Percentiles rank a stretch among this genome's conserved stretches.
Conservation (phyloP, 257 asterid species). For the Thymus quinquecostatus region DNA sequence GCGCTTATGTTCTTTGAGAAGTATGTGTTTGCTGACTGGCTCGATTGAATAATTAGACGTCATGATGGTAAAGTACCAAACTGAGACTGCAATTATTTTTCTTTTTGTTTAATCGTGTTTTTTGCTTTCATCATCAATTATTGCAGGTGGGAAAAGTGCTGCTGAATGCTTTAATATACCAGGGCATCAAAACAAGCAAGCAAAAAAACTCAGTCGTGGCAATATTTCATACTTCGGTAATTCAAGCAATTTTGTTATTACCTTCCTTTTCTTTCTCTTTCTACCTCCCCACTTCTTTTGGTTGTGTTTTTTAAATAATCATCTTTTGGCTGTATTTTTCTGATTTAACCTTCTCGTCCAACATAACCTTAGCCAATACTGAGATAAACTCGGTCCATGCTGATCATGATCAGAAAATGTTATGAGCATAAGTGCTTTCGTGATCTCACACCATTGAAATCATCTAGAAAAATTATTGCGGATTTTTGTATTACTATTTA, state of each 20-base stretch:
- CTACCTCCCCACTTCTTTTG: not conserved
- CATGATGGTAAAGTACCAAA: constrained; percentile 13
- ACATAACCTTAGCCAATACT: not conserved
- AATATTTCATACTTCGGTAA: constrained; percentile 74
- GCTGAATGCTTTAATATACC: constrained; percentile 84
- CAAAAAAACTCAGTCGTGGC: constrained; percentile 82
- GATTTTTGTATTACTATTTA: too few relatives aligned
- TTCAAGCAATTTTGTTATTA: constrained; percentile 21
- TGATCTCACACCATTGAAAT: too few relatives aligned
- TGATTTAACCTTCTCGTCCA: not conserved
- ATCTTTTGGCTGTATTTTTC: constrained; percentile 14
- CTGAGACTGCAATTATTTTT: constrained; percentile 4
- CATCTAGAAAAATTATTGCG: too few relatives aligned
- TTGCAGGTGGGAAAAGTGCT: constrained; percentile 81
- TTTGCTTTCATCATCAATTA: constrained; percentile 20
- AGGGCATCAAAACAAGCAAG: constrained; percentile 81
- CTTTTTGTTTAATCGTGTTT: constrained; percentile 25
- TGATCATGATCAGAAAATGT: too few relatives aligned
- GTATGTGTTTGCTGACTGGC: not conserved
- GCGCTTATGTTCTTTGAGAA: constrained; percentile 29
- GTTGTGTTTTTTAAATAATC: not conserved
- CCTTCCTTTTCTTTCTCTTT: constrained; percentile 4
- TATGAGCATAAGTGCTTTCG: too few relatives aligned
- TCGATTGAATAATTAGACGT: not conserved
- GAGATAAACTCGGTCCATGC: too few relatives aligned